phyloP scores from a whole-genome alignment of 257 asterid species.

The Solanum clarkiae region DNA sequence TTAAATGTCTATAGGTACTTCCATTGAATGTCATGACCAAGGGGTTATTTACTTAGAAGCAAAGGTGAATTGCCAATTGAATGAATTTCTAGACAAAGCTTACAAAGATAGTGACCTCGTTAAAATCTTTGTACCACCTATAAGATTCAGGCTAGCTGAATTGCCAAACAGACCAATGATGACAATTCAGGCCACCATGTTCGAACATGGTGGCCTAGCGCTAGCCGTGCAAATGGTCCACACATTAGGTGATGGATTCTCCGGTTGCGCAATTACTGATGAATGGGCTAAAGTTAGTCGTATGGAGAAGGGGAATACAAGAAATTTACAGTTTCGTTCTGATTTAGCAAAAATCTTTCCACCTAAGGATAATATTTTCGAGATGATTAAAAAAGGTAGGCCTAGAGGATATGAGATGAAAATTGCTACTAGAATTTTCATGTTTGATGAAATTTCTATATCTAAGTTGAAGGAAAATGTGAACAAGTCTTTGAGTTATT shows the following conservation, averaged over 20 bases:
- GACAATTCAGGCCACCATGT: neutral
- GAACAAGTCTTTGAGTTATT: neutral
- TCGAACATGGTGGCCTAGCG: conserved; percentile 5
- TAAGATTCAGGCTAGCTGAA: neutral
- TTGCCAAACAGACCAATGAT: neutral
- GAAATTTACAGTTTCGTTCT: neutral
- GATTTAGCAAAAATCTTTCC: neutral
- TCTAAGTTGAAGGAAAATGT: conserved; percentile 1
- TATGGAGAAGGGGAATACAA: neutral
- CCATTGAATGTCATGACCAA: conserved; percentile 2
- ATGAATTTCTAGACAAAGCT: neutral
- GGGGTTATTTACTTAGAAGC: conserved; percentile 4
- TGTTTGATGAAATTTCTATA: neutral
- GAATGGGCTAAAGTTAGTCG: neutral
- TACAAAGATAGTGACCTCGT: neutral
- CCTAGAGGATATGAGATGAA: neutral
- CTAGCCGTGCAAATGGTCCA: neutral
- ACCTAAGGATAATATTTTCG: neutral
- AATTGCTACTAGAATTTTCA: neutral
- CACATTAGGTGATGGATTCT: neutral
- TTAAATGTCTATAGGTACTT: neutral
- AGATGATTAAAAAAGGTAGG: neutral
- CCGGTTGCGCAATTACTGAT: neutral
- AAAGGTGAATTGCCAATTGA: neutral
- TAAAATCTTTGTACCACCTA: neutral